These are phyloP conservation scores for Aspergillus fischeri DNA, from an alignment of 2,329 filamentous ascomycete genomes.

Conservation along the genomic window DNA sequence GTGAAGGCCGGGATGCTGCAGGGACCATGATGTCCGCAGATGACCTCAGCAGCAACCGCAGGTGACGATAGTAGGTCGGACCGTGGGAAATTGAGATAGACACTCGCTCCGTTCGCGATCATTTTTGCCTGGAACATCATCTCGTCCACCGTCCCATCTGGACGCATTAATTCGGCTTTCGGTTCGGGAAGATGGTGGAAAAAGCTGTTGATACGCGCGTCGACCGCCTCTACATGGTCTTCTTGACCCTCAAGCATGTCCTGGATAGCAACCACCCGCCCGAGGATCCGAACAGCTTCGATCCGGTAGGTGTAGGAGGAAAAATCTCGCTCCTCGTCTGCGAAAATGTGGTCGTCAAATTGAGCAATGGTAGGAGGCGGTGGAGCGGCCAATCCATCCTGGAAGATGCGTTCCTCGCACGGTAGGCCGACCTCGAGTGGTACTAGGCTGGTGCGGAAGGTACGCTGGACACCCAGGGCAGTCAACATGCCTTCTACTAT, in stretches of 20 bases:
- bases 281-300: conserved; percentile 73
- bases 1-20: conserved; percentile 38
- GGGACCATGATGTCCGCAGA: conserved; percentile 38
- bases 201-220: conserved; percentile 66
- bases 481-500: conserved; percentile 82
- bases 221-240: conserved; percentile 58
- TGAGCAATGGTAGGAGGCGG: conserved; percentile 63
- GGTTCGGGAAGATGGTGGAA: conserved; percentile 69
- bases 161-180: conserved; percentile 66
- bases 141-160: conserved; percentile 72
- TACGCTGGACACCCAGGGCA: conserved; percentile 53
- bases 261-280: conserved; percentile 60
- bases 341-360: conserved; percentile 74
- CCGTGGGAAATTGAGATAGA: conserved; percentile 74
- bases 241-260: conserved; percentile 39
- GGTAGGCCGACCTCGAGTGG: conserved; percentile 67
- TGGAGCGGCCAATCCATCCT: conserved; percentile 52
- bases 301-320: conserved; percentile 85
- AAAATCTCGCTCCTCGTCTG: conserved; percentile 62
- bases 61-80: conserved; percentile 63
- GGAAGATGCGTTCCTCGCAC: conserved; percentile 70
- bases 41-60: conserved; percentile 46
- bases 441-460: conserved; percentile 66
- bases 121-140: conserved; percentile 90
- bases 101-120: conserved; percentile 61